A percentile compares a stretch with the other conserved stretches of the same genome.
These are phyloP conservation scores for Lactarius sanguifluus DNA, from an alignment of 768 basidiomycete species.

Conservation along the genomic window DNA sequence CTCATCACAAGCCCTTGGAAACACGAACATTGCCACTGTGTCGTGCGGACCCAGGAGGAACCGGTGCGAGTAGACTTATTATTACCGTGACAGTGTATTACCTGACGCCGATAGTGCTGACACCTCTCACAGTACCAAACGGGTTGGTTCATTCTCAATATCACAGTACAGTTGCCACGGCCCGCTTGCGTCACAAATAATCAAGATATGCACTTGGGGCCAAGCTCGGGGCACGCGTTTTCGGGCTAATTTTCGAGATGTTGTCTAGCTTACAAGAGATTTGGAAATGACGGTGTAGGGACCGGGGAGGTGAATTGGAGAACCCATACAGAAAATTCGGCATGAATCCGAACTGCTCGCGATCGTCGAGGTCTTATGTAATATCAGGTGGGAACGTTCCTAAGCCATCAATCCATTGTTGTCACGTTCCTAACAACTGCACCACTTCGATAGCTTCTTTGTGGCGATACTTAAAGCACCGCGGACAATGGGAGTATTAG, in stretches of 20 bases:
- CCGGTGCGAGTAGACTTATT: too few species aligned
- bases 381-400: too few species aligned
- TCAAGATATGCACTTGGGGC: not conserved
- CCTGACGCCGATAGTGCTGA: too few species aligned
- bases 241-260: not conserved
- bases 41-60: too few species aligned
- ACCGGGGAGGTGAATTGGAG: not conserved
- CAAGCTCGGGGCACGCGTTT: not conserved
- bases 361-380: too few species aligned
- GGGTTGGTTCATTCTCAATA: not conserved
- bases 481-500: not conserved
- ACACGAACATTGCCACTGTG: not conserved
- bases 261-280: not conserved
- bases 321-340: not conserved
- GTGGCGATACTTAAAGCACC: not conserved
- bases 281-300: not conserved
- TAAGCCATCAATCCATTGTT: not conserved
- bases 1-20: not conserved
- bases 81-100: too few species aligned
- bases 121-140: not conserved
- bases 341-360: too few species aligned
- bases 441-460: not conserved
- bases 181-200: not conserved
- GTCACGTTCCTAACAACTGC: not conserved
- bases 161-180: too few species aligned